Conservation (phyloP, 129 eudicot genomes). For the Ambrosia trifida region DNA sequence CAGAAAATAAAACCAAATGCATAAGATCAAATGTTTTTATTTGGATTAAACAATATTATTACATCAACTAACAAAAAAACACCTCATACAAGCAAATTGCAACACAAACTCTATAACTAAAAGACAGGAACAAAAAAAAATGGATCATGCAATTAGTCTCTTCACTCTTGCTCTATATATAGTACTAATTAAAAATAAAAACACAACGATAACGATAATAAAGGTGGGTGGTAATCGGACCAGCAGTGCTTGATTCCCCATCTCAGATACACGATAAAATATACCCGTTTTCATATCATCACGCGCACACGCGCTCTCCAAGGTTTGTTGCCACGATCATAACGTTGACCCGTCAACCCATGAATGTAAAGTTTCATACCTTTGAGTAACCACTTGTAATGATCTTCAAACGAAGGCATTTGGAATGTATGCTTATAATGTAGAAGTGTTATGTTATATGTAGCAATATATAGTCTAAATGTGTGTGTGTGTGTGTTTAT, state of each 20-base stretch:
- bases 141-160: not conserved
- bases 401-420: slow-evolving; percentile 9
- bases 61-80: slow-evolving; percentile 12
- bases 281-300: slow-evolving; percentile 28
- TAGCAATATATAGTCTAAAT: not conserved
- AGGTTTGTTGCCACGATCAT: slow-evolving; percentile 34
- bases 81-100: slow-evolving; percentile 23
- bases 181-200: not conserved
- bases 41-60: slow-evolving; percentile 16
- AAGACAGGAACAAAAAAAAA: slow-evolving; percentile 18
- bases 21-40: not conserved
- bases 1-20: not conserved
- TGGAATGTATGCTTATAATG: slow-evolving; percentile 2
- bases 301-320: not conserved
- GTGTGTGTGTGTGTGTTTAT: not conserved
- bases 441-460: not conserved
- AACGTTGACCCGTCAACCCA: not conserved
- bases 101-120: slow-evolving; percentile 18
- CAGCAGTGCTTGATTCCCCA: slow-evolving; percentile 42
- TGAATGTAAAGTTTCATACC: not conserved
- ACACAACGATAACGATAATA: not conserved
- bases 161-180: too few relatives aligned
- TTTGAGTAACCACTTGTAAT: slow-evolving; percentile 8
- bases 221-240: slow-evolving; percentile 28
- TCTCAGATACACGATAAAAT: slow-evolving; percentile 25